A percentile compares a stretch with the other conserved stretches of the same genome.
Evolutionary conservation across 208 protist genomes (phyloP).

Genomic region (Tritrichomonas foetus): DNA sequence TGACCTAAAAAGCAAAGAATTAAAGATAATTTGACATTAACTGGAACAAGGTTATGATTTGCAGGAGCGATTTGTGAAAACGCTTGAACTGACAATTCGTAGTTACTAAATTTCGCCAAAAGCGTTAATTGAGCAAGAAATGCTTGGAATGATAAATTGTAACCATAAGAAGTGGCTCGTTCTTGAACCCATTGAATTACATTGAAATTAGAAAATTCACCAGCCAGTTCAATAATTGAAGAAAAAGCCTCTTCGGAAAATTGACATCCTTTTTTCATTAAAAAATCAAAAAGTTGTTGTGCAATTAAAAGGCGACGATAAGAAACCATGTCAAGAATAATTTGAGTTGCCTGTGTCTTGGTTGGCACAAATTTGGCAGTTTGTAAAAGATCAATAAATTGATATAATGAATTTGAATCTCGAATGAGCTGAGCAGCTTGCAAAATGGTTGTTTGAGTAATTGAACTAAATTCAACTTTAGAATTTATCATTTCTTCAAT

Average conservation of each 20-base stretch:
- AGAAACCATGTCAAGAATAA: not conserved
- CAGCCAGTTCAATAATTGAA: not conserved
- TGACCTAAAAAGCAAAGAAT: too few species aligned
- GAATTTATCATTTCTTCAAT: constrained; percentile 1
- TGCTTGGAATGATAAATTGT: not conserved
- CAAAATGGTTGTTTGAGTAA: constrained; percentile 18
- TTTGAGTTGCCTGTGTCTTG: not conserved
- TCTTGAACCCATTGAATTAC: not conserved
- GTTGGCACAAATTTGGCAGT: not conserved
- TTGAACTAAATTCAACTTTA: not conserved
- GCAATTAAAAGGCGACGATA: not conserved
- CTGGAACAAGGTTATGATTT: not conserved
- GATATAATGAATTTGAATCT: not conserved
- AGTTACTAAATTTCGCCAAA: not conserved
- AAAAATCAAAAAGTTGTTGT: not conserved
- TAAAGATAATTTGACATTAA: not conserved
- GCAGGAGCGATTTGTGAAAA: not conserved
- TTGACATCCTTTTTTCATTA: not conserved
- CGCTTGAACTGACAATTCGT: not conserved
- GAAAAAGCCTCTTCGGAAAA: not conserved
- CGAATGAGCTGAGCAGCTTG: not conserved
- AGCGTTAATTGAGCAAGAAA: not conserved
- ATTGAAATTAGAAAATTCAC: not conserved
- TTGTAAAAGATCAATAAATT: not conserved
- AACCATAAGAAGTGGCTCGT: not conserved